These are phyloP conservation scores for Rhipidocladum racemiflorum DNA, from an alignment of 176 grass and related monocot genomes.

Conservation along the genomic window DNA sequence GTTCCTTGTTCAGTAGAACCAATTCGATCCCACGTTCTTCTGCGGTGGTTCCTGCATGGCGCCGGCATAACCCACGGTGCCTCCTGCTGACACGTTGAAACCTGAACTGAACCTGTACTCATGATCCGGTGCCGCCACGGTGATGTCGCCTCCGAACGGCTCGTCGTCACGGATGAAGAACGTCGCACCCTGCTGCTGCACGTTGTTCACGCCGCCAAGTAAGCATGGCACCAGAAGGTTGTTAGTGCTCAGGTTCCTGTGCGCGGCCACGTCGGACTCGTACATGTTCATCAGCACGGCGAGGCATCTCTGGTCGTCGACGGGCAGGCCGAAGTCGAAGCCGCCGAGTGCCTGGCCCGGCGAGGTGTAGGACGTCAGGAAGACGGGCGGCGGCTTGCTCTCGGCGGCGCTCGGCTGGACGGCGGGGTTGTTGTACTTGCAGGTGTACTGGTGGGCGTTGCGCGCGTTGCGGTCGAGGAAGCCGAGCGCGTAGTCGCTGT, in stretches of 20 bases:
- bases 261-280: constrained; percentile 36
- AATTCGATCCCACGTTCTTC: constrained; percentile 24
- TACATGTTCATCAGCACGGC: constrained; percentile 71
- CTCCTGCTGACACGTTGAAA: constrained; percentile 19
- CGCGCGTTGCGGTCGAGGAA: constrained; percentile 64
- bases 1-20: constrained; percentile 38
- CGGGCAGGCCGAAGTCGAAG: constrained; percentile 44
- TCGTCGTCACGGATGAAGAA: constrained; percentile 23
- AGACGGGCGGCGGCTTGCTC: constrained; percentile 39
- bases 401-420: constrained; percentile 20
- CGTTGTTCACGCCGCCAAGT: constrained; percentile 19
- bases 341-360: constrained; percentile 15
- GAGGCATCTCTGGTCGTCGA: constrained; percentile 60
- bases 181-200: constrained; percentile 7
- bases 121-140: not conserved
- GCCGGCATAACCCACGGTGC: constrained; percentile 17
- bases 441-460: constrained; percentile 54
- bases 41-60: constrained; percentile 24
- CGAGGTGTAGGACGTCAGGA: constrained; percentile 25
- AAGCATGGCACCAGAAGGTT: not conserved
- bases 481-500: constrained; percentile 36
- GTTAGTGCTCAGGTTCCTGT: constrained; percentile 14
- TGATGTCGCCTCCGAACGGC: constrained; percentile 25
- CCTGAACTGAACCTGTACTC: constrained; percentile 32
- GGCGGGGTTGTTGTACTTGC: constrained; percentile 38